phyloP scores from a whole-genome alignment of 306 rosid species.

The Acacia acuminata region DNA sequence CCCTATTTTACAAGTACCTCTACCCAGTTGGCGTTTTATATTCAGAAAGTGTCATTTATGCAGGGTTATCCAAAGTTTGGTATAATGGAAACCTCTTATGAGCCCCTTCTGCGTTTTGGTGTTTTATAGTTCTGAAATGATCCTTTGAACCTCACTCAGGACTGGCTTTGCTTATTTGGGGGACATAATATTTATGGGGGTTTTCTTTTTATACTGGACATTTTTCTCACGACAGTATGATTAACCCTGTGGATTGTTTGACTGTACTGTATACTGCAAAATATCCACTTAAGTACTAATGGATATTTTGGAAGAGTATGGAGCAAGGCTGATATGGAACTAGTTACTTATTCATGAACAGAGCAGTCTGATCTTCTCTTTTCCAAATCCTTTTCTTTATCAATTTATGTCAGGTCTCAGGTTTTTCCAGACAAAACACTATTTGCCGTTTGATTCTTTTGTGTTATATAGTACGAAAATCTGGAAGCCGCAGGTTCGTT shows the following conservation, averaged over 20 bases:
- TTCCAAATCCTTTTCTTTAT: background rate
- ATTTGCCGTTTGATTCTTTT: background rate
- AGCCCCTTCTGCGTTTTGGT: background rate
- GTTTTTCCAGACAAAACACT: background rate
- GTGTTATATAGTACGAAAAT: background rate
- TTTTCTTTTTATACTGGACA: background rate
- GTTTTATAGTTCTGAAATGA: constrained; percentile 11
- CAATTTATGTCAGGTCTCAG: background rate
- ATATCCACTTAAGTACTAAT: background rate
- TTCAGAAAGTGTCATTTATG: background rate
- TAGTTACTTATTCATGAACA: background rate
- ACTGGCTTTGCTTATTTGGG: constrained; percentile 14
- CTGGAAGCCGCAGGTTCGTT: background rate
- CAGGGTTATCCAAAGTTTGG: background rate
- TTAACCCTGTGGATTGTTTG: background rate
- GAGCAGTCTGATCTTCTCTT: background rate
- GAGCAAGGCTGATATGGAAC: background rate
- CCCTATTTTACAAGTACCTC: background rate
- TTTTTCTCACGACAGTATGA: background rate
- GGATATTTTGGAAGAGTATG: background rate
- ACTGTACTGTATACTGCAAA: background rate
- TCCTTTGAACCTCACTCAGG: background rate
- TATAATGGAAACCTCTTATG: background rate
- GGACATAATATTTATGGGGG: constrained; percentile 16
- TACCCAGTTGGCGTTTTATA: background rate